Conservation (phyloP, 768 basidiomycete species). For the Tylopilus sp. region DNA sequence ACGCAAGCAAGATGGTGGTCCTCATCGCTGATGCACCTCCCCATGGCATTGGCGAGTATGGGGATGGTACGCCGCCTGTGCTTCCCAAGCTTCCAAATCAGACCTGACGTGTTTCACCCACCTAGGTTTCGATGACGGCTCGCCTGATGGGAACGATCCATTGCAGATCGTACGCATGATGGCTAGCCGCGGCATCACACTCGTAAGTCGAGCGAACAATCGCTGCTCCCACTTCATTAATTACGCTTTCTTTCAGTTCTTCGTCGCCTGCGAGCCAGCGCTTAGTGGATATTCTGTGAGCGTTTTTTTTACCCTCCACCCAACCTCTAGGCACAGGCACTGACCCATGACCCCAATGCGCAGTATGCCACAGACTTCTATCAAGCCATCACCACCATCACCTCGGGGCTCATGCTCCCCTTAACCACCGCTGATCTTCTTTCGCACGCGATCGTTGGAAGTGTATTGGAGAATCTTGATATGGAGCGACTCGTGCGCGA, state of each 20-base stretch:
- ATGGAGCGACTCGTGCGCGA: conserved; percentile 96
- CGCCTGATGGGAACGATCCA: conserved; percentile 92
- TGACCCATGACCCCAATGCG: conserved; percentile 13
- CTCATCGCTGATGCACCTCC: conserved; percentile 97
- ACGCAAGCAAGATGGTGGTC: conserved; percentile 93
- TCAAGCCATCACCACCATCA: conserved; percentile 87
- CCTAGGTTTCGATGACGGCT: conserved; percentile 88
- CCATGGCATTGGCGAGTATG: conserved; percentile 96
- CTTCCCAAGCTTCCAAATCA: not conserved
- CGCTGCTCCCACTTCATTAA: not conserved
- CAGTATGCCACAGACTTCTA: conserved; percentile 94
- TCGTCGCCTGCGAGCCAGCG: conserved; percentile 98
- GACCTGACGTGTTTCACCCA: conserved; percentile 10
- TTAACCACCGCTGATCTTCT: conserved; percentile 93
- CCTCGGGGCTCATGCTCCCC: conserved; percentile 94
- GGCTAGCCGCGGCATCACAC: conserved; percentile 86
- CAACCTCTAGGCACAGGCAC: not conserved
- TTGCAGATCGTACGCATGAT: conserved; percentile 81
- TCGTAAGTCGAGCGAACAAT: conserved; percentile 59
- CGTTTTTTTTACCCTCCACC: conserved; percentile 16
- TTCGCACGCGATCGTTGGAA: conserved; percentile 93
- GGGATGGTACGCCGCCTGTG: conserved; percentile 68
- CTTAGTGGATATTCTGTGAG: conserved; percentile 87
- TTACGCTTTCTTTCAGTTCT: conserved; percentile 58
- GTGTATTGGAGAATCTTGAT: conserved; percentile 95